phyloP scores from a whole-genome alignment of 2,329 filamentous ascomycete species.

The Talaromyces rugulosus region DNA sequence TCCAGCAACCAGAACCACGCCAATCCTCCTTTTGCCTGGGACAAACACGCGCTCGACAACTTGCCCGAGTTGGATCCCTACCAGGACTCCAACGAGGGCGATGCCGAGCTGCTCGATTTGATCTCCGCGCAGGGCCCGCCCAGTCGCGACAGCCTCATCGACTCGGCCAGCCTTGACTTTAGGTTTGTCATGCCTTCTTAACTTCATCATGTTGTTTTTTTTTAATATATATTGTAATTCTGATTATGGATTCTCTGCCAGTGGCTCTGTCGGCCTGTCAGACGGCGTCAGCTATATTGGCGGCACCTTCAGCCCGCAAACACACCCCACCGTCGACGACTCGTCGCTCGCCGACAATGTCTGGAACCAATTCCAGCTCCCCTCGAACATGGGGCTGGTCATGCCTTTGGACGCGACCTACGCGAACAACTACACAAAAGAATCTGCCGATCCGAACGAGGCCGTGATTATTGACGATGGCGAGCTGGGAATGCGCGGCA shows the following conservation, averaged over 20 bases:
- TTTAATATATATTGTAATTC: background rate
- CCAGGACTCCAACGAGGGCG: constrained; percentile 35
- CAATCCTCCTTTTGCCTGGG: constrained; percentile 33
- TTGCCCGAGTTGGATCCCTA: constrained; percentile 36
- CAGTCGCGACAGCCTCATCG: constrained; percentile 19
- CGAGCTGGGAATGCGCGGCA: constrained; percentile 12
- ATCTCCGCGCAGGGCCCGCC: constrained; percentile 27
- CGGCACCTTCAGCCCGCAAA: constrained; percentile 34
- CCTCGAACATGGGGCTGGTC: constrained; percentile 27
- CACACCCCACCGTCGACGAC: constrained; percentile 34
- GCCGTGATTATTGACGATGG: constrained; percentile 35
- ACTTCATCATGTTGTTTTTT: background rate
- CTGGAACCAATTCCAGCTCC: constrained; percentile 35
- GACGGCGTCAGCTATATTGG: constrained; percentile 30
- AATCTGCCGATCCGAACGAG: constrained; percentile 19
- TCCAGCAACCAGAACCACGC: constrained; percentile 7
- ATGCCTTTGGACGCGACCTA: constrained; percentile 29
- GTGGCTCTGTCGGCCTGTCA: constrained; percentile 28
- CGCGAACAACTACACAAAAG: constrained; percentile 33
- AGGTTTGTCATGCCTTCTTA: constrained; percentile 21
- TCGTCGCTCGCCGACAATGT: constrained; percentile 34
- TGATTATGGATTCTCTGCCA: constrained; percentile 14
- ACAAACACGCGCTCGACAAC: constrained; percentile 32
- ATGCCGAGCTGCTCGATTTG: constrained; percentile 32
- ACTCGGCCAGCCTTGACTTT: constrained; percentile 22